A percentile compares a stretch with the other conserved stretches of the same genome.
Conservation (phyloP, 768 basidiomycete species). For the Phaeotremella skinneri region DNA sequence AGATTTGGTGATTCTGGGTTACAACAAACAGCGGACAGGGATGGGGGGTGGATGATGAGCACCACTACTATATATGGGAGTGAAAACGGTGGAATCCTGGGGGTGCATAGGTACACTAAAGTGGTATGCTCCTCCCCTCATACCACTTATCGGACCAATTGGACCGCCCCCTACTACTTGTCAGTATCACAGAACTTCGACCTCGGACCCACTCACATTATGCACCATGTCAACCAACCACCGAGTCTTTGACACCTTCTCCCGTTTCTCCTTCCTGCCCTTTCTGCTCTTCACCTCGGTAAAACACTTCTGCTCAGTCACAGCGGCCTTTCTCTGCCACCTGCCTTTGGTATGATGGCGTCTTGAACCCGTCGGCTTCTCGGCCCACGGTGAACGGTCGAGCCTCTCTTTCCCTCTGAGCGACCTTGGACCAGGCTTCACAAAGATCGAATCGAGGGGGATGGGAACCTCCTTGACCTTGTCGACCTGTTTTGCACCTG, state of each 20-base stretch:
- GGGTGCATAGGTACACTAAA: too few species aligned
- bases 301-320: not conserved
- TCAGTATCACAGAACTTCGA: slow-evolving; percentile 5
- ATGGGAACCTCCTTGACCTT: slow-evolving; percentile 12
- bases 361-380: not conserved
- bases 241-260: slow-evolving; percentile 2
- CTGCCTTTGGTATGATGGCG: not conserved
- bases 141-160: slow-evolving; percentile 18
- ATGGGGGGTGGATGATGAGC: too few species aligned
- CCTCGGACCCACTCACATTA: slow-evolving; percentile 17
- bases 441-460: slow-evolving; percentile 14
- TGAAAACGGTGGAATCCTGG: too few species aligned
- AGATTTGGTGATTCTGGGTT: too few species aligned
- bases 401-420: not conserved
- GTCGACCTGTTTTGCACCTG: slow-evolving; percentile 4
- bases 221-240: slow-evolving; percentile 18
- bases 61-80: too few species aligned
- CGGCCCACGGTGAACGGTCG: not conserved
- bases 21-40: too few species aligned
- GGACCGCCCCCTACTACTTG: slow-evolving; percentile 17
- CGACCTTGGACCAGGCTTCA: not conserved
- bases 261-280: not conserved
- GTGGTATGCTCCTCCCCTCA: too few species aligned
- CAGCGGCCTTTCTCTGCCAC: not conserved
- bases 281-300: not conserved